Percentiles rank a stretch among this genome's conserved stretches.
These are phyloP conservation scores for Lipomyces lipofer DNA, from an alignment of 805 yeast species.

Conservation along the genomic window DNA sequence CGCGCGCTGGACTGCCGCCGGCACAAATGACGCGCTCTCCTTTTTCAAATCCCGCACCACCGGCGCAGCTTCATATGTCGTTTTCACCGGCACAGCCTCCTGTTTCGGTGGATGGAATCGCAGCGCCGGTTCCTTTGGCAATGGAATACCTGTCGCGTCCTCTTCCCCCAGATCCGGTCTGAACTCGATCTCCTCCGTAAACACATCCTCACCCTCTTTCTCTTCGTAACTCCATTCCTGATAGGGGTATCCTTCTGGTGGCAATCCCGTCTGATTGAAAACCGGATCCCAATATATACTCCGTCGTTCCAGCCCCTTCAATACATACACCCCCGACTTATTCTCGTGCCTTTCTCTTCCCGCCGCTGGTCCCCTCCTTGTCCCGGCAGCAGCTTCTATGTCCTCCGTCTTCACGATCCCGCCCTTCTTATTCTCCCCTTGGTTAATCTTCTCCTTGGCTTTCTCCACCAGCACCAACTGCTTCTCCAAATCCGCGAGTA, in stretches of 20 bases:
- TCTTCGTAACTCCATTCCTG: constrained; percentile 24
- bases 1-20: constrained; percentile 28
- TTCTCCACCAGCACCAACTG: constrained; percentile 23
- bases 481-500: constrained; percentile 26
- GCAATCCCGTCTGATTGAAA: constrained; percentile 31
- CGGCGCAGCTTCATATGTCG: constrained; percentile 35
- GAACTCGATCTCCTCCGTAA: constrained; percentile 8
- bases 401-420: background rate
- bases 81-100: constrained; percentile 4
- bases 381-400: constrained; percentile 1
- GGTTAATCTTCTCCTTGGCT: constrained; percentile 18
- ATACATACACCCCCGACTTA: constrained; percentile 20
- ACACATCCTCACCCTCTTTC: constrained; percentile 8
- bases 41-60: constrained; percentile 31
- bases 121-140: constrained; percentile 31
- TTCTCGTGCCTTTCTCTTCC: constrained; percentile 19
- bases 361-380: background rate
- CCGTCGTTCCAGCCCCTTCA: constrained; percentile 28
- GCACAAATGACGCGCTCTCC: constrained; percentile 32
- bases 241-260: constrained; percentile 29
- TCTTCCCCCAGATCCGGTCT: constrained; percentile 17
- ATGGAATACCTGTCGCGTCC: constrained; percentile 27
- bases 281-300: constrained; percentile 34
- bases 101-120: constrained; percentile 6
- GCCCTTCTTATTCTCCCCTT: background rate